A percentile compares a stretch with the other conserved stretches of the same genome.
These are phyloP conservation scores for Pulicaria dysenterica DNA, from an alignment of 129 eudicot species.

Conservation along the genomic window DNA sequence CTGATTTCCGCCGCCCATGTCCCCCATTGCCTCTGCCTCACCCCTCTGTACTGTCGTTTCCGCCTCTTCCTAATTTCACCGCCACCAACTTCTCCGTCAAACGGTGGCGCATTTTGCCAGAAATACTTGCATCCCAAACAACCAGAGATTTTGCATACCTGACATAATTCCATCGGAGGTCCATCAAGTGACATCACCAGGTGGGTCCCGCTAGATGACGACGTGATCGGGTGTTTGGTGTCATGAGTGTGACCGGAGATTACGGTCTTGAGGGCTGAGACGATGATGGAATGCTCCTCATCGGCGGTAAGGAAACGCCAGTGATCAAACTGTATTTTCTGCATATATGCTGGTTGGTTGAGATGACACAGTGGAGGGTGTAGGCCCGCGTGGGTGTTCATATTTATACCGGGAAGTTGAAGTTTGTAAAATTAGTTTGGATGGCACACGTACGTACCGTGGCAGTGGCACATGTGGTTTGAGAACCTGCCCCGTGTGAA, in stretches of 20 bases:
- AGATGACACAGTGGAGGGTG: conserved; percentile 25
- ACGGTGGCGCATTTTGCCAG: conserved; percentile 23
- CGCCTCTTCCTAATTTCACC: conserved; percentile 17
- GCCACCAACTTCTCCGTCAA: neutral
- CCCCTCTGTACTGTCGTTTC: conserved; percentile 38
- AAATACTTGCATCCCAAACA: conserved; percentile 37
- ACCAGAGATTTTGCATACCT: conserved; percentile 18
- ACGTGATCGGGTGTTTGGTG: neutral
- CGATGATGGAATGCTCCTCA: conserved; percentile 30
- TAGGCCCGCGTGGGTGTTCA: neutral
- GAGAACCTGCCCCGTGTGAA: conserved; percentile 25
- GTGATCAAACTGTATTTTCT: neutral
- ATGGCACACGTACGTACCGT: conserved; percentile 16
- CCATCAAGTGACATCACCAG: neutral
- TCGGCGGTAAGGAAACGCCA: conserved; percentile 16
- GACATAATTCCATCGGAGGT: conserved; percentile 28
- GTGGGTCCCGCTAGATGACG: conserved; percentile 1
- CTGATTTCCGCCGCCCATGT: conserved; percentile 60
- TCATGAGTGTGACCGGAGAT: conserved; percentile 5
- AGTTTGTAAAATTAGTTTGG: conserved; percentile 7
- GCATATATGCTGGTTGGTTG: neutral
- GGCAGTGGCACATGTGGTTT: conserved; percentile 24
- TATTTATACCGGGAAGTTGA: conserved; percentile 17
- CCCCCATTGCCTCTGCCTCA: conserved; percentile 39
- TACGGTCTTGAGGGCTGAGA: conserved; percentile 26